Conservation (phyloP, 306 rosid genomes). For the Castanospermum australe region DNA sequence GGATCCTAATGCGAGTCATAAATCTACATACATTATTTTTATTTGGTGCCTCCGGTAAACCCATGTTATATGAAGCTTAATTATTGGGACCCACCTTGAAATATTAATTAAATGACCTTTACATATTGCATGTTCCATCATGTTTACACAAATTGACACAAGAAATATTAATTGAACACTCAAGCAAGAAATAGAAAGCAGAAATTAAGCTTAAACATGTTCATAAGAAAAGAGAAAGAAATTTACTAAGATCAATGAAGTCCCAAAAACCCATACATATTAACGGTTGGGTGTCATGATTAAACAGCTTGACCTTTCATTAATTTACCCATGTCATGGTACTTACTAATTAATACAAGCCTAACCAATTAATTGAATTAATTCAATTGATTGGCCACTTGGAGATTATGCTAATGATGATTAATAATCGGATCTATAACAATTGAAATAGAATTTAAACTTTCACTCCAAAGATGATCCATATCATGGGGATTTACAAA, state of each 20-base stretch:
- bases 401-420: constrained; percentile 42
- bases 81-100: constrained; percentile 34
- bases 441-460: constrained; percentile 41
- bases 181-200: neutral
- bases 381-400: constrained; percentile 16
- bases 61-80: constrained; percentile 33
- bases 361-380: neutral
- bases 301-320: constrained; percentile 14
- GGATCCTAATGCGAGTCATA: constrained; percentile 44
- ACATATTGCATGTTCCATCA: constrained; percentile 16
- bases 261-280: neutral
- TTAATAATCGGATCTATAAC: constrained; percentile 45
- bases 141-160: constrained; percentile 13
- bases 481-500: constrained; percentile 29
- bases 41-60: constrained; percentile 26
- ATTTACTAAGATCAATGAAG: neutral
- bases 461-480: constrained; percentile 46
- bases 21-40: constrained; percentile 24
- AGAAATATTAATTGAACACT: neutral
- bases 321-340: neutral
- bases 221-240: neutral
- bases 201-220: neutral
- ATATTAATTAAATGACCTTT: constrained; percentile 25
- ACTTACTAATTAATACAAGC: neutral
- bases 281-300: constrained; percentile 28